phyloP scores from a whole-genome alignment of 2,329 filamentous ascomycete species.

The Xylaria sp. region DNA sequence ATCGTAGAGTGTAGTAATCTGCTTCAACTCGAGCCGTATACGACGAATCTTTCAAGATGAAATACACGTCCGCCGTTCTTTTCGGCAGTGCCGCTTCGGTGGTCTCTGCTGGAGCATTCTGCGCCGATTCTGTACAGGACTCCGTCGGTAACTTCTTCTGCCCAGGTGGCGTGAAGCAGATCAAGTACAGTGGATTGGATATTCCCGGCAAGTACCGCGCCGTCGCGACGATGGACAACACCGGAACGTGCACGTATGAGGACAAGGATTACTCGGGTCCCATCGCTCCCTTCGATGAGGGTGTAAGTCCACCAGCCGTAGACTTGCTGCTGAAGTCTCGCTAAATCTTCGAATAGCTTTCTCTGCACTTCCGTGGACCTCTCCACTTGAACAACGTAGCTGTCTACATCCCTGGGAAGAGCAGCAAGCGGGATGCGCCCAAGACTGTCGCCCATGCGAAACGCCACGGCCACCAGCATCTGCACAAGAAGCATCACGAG shows the following conservation, averaged over 20 bases:
- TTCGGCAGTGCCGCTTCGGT: slow-evolving; percentile 45
- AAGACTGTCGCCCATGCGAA: slow-evolving; percentile 47
- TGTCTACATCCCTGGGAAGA: slow-evolving; percentile 68
- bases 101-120: slow-evolving; percentile 43
- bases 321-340: too few relatives aligned
- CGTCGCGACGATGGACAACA: slow-evolving; percentile 68
- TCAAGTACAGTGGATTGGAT: slow-evolving; percentile 74
- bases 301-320: slow-evolving; percentile 62
- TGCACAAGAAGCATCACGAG: slow-evolving; percentile 59
- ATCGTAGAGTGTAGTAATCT: slow-evolving; percentile 15
- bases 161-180: slow-evolving; percentile 63
- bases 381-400: slow-evolving; percentile 74
- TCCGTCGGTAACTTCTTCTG: slow-evolving; percentile 46
- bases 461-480: slow-evolving; percentile 63
- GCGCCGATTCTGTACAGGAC: slow-evolving; percentile 43
- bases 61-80: slow-evolving; percentile 44
- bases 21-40: slow-evolving; percentile 11
- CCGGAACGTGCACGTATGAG: slow-evolving; percentile 65
- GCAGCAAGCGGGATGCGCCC: slow-evolving; percentile 50
- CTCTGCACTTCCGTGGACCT: slow-evolving; percentile 78
- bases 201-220: slow-evolving; percentile 71
- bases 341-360: slow-evolving; percentile 63
- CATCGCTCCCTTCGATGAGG: slow-evolving; percentile 75
- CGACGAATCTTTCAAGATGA: slow-evolving; percentile 40
- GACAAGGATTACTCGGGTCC: slow-evolving; percentile 67